Percentiles rank a stretch among this genome's conserved stretches.
Evolutionary conservation across 2,329 filamentous ascomycete species (phyloP).

Genomic region (Onygenales sp.): DNA sequence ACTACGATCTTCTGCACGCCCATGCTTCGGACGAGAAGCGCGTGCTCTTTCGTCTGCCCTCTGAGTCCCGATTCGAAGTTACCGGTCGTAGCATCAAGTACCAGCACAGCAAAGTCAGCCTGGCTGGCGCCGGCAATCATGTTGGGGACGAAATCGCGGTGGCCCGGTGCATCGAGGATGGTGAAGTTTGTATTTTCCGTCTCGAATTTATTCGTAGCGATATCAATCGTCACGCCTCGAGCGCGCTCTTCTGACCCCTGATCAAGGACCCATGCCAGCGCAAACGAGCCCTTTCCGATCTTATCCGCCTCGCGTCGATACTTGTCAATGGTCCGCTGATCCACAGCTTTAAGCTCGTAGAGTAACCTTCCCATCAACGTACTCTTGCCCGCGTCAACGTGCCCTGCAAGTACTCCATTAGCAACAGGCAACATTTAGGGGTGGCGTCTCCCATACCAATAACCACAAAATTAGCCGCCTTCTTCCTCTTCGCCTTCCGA

Average conservation of each 20-base stretch:
- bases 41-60: constrained; percentile 91
- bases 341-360: constrained; percentile 78
- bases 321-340: constrained; percentile 79
- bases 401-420: constrained; percentile 47
- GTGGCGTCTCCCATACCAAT: constrained; percentile 53
- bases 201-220: constrained; percentile 89
- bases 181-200: constrained; percentile 82
- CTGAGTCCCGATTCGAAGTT: constrained; percentile 90
- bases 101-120: constrained; percentile 89
- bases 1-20: constrained; percentile 82
- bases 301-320: constrained; percentile 81
- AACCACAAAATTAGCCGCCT: constrained; percentile 81
- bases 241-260: constrained; percentile 81
- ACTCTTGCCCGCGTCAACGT: constrained; percentile 96
- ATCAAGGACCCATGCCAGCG: constrained; percentile 93
- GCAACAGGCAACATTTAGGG: neutral
- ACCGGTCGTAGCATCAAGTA: constrained; percentile 82
- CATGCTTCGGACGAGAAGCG: constrained; percentile 78
- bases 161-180: constrained; percentile 88
- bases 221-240: constrained; percentile 90
- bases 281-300: constrained; percentile 91
- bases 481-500: constrained; percentile 64
- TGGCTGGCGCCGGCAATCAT: constrained; percentile 98
- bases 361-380: constrained; percentile 94
- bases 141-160: constrained; percentile 93